Evolutionary conservation across 768 basidiomycete species (phyloP).

Genomic region (Termitomyces sp.): DNA sequence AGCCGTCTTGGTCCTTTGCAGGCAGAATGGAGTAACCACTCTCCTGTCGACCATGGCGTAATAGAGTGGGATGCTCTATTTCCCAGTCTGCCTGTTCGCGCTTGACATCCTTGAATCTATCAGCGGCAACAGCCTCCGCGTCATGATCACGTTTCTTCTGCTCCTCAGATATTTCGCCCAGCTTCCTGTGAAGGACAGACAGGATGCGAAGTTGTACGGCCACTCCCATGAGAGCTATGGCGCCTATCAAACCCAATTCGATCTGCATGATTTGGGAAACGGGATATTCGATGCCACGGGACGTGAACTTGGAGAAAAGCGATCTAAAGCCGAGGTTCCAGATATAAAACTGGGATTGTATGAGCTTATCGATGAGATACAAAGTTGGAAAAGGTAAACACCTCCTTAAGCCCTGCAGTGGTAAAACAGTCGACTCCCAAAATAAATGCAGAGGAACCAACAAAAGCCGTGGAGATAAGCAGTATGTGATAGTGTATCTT

Average conservation of each 20-base stretch:
- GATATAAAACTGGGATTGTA: slow-evolving; percentile 70
- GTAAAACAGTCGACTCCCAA: slow-evolving; percentile 94
- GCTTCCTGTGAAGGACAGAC: slow-evolving; percentile 69
- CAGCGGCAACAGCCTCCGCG: slow-evolving; percentile 70
- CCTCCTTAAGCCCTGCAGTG: slow-evolving; percentile 90
- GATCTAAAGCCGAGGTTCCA: slow-evolving; percentile 87
- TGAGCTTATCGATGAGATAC: neutral
- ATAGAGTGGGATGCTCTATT: slow-evolving; percentile 65
- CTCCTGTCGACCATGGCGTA: slow-evolving; percentile 55
- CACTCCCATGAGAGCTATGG: slow-evolving; percentile 78
- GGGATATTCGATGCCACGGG: slow-evolving; percentile 68
- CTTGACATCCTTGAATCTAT: slow-evolving; percentile 55
- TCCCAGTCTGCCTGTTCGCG: slow-evolving; percentile 85
- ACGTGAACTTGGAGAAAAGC: slow-evolving; percentile 73
- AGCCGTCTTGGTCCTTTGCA: slow-evolving; percentile 54
- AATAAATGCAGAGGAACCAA: slow-evolving; percentile 87
- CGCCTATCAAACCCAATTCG: slow-evolving; percentile 84
- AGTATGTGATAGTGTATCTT: slow-evolving; percentile 82
- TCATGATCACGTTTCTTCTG: slow-evolving; percentile 67
- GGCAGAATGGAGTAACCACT: slow-evolving; percentile 61
- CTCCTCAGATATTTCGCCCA: slow-evolving; percentile 75
- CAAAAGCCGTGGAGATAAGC: slow-evolving; percentile 81
- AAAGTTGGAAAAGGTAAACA: slow-evolving; percentile 23
- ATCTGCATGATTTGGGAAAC: slow-evolving; percentile 90
- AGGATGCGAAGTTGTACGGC: slow-evolving; percentile 89